Evolutionary conservation across 2,329 filamentous ascomycete genomes (phyloP).

Genomic region (Aspergillus sp.): DNA sequence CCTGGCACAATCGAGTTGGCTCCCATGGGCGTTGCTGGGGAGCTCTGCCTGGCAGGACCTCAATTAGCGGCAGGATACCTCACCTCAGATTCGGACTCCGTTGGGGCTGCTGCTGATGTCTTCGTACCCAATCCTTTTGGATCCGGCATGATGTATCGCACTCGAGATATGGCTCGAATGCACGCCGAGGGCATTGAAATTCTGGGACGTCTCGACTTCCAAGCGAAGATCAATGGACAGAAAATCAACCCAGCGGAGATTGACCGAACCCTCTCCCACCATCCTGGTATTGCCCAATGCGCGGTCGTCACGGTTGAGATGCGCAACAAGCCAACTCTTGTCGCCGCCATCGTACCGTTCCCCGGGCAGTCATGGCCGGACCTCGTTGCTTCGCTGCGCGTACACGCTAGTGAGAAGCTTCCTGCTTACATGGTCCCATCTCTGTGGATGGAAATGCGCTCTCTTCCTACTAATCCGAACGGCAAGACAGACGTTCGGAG

Average conservation of each 20-base stretch:
- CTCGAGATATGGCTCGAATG: conserved; percentile 17
- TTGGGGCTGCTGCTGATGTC: not conserved
- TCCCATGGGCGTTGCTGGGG: conserved; percentile 11
- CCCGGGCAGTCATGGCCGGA: not conserved
- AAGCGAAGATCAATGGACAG: conserved; percentile 61
- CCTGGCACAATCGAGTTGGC: conserved; percentile 8
- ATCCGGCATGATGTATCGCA: conserved; percentile 15
- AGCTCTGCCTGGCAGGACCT: conserved; percentile 12
- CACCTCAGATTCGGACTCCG: not conserved
- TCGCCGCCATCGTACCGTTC: conserved; percentile 6
- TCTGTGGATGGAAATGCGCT: not conserved
- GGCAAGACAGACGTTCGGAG: not conserved
- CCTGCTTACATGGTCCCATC: not conserved
- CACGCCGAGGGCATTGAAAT: conserved; percentile 15
- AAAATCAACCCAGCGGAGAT: conserved; percentile 53
- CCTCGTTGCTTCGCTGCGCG: not conserved
- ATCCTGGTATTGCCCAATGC: conserved; percentile 1
- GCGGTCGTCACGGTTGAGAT: conserved; percentile 3
- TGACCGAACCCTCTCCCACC: not conserved
- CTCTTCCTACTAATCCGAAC: not conserved
- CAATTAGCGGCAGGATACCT: conserved; percentile 14
- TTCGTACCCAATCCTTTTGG: conserved; percentile 14
- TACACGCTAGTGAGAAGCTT: conserved; percentile 1
- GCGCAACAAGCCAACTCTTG: conserved; percentile 4
- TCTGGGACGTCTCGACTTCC: conserved; percentile 57